Evolutionary conservation across 805 yeast genomes (phyloP), one percentile per base, ranked within the genome.

Genomic region (Myxozyma melibiosi): DNA sequence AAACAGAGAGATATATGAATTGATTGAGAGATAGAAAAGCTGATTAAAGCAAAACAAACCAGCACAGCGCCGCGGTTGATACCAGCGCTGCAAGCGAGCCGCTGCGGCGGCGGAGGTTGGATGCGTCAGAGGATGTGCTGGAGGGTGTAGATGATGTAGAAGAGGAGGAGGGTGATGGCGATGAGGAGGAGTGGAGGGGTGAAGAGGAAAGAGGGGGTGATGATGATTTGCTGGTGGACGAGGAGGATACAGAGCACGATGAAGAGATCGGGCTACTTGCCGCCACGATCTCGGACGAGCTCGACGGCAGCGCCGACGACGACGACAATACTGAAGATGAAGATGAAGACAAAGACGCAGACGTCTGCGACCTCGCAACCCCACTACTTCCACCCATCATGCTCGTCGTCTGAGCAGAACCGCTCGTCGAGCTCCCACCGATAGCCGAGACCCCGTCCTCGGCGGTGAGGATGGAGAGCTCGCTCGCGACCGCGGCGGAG

Each of bases 271-370:
- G 44, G 24, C 24, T n/a, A 25, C 22, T 18, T 27, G 44, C 37
- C 31, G 50, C 39, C 18, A 37, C 31, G 20, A 55, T 13, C 16
- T 50, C 33, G 9, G 51, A 31, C 18, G 63, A 33, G 25, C 54
- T 20, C 11, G 37, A 33, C 37, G 37, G 14, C 14, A 14, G 14
- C 14, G 37, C 14, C 11, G 37, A 33, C 14, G 37, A 14, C 14
- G 37, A 33, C 14, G 11, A 14, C 14, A 14, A 40, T 9, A 51
- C 51, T 16, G 64, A 37, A 3, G 62, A 37, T 41, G 61, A 55
- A 27, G 71, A 33, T 14, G 60, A 52, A 31, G 63, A 51, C 31
- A 70, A 44, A 38, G 68, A 53, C 8, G 69, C 33, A 25, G 67
- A 37, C 5, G 66, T 42, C 16, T 31, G 13, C 16, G 8, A 7